Conservation (phyloP, 139 green algal genomes). For the Haematococcus lacustris region DNA sequence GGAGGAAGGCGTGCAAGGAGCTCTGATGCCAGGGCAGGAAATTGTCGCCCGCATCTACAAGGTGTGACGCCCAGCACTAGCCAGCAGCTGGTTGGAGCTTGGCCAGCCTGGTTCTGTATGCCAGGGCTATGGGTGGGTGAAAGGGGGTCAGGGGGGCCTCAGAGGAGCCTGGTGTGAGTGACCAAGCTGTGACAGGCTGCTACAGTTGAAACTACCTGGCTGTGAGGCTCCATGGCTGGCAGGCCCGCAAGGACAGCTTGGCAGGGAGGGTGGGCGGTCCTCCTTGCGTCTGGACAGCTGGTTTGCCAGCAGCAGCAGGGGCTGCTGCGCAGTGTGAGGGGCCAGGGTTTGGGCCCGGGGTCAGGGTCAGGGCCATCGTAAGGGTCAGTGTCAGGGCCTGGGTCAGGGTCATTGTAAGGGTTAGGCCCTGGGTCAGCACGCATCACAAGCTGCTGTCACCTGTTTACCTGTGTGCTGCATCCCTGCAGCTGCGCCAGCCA, state of each 20-base stretch:
- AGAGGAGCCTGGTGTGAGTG: not conserved
- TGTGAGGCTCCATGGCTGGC: not conserved
- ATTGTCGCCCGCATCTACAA: conserved; percentile 9
- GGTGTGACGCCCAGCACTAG: too few species aligned
- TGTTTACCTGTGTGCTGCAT: not conserved
- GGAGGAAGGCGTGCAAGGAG: conserved; percentile 8
- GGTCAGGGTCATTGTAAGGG: not conserved
- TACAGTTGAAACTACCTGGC: not conserved
- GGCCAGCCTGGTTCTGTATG: not conserved
- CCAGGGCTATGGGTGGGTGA: not conserved
- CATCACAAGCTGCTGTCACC: not conserved
- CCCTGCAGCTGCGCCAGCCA: conserved; percentile 9
- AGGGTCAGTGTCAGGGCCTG: not conserved
- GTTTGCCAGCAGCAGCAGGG: not conserved
- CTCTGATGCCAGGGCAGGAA: conserved; percentile 8
- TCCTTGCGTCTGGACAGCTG: too few species aligned
- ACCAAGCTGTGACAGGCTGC: not conserved
- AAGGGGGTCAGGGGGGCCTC: not conserved
- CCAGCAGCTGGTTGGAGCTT: not conserved
- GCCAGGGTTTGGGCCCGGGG: too few species aligned
- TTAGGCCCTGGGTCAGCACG: not conserved
- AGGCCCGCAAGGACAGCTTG: too few species aligned
- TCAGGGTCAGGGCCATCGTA: not conserved
- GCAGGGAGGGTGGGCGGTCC: too few species aligned
- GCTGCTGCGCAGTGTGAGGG: not conserved